Evolutionary conservation across 768 basidiomycete genomes (phyloP), one percentile per base, ranked within the genome.

Genomic region (Pulveroboletus frians): DNA sequence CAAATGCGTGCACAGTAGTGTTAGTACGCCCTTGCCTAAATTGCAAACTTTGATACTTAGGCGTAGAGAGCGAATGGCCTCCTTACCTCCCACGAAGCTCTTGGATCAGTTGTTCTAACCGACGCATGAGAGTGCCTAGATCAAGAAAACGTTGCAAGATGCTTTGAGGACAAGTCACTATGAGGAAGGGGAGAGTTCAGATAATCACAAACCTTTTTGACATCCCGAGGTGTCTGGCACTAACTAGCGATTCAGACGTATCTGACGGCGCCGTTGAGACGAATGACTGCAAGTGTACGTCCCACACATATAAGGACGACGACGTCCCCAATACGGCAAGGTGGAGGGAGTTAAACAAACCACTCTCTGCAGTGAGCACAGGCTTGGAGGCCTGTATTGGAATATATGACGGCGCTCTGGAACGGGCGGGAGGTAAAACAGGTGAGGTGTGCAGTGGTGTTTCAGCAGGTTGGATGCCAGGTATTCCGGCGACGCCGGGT

Each of bases 291-390:
- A 60, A 60, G 2, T 30, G 29, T 1, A 66, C 39, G 61, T 88
- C 76, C 89, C 89, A 92, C 9, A 67, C 66, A 62, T 85, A 78
- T 26, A 86, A 69, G 5, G 71, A 58, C 14, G 89, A 90, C 1
- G 88, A 85, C 5, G 79, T 74, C 37, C 89, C 89, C 29, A 85
- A 69, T 5, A 84, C 70, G 3, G 76, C 78, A 64, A 74, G 70
- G 49, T 75, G 76, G 27, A 91, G 71, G 5, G 76, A 78, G 11
- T 64, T 52, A 14, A 84, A 68, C 21, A 88, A 61, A 15, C 83
- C 76, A 8, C 58, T 54, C 40, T 75, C 72, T 5, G 71, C 63
- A 26, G 21, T n/a, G 13, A 18, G n/a, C 13, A 23, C 30, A 32
- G 38, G 41, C 4, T 55, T 35, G 29, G 51, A 34, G 4, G 9